Percentiles rank a stretch among this genome's conserved stretches.
These are phyloP conservation scores for Chaetomium olivaceum DNA, from an alignment of 2,329 filamentous ascomycete species.

Conservation along the genomic window DNA sequence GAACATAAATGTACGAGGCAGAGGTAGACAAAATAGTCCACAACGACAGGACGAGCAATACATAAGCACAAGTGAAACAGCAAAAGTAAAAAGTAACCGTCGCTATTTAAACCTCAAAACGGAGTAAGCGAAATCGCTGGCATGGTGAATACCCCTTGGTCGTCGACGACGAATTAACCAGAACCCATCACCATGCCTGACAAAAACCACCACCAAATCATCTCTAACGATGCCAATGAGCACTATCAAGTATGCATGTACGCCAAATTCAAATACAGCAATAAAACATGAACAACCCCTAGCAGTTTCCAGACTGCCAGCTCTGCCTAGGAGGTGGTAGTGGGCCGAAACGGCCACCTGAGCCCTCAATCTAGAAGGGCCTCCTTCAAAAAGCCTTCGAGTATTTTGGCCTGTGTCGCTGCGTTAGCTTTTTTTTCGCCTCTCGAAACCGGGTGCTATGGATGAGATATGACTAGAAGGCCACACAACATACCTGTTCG, in stretches of 20 bases:
- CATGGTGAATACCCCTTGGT: no score
- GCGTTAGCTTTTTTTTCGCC: conserved; percentile 25
- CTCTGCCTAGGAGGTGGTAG: not conserved
- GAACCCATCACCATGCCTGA: not conserved
- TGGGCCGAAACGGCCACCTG: not conserved
- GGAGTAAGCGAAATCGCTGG: not conserved
- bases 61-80: not conserved
- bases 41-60: not conserved
- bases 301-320: not conserved
- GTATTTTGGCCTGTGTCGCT: conserved; percentile 39
- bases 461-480: not conserved
- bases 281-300: not conserved
- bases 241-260: not conserved
- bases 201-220: not conserved
- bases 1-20: not conserved
- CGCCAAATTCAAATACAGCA: conserved; percentile 5
- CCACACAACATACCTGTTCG: conserved; percentile 40
- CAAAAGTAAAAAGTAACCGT: not conserved
- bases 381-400: conserved; percentile 35
- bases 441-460: not conserved
- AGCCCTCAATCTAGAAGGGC: not conserved
- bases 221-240: not conserved
- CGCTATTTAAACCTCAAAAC: not conserved
- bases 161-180: not conserved
- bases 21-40: not conserved